phyloP scores from a whole-genome alignment of 306 rosid genomes.

The Cucumis hystrix region DNA sequence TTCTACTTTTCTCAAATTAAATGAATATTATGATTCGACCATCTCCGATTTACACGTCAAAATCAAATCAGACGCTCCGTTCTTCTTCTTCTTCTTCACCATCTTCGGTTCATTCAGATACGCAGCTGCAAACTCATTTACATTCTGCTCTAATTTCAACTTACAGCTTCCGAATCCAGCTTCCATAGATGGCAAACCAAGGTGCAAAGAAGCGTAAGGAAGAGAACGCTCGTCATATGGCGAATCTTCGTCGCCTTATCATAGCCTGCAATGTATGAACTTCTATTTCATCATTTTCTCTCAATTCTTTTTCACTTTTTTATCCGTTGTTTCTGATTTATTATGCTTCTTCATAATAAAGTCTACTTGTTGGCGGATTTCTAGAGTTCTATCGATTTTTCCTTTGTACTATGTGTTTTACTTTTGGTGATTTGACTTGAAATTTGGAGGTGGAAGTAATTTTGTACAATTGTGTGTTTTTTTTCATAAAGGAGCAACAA shows the following conservation, averaged over 20 bases:
- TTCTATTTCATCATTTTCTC: neutral
- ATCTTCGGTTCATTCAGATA: neutral
- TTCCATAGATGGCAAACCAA: slow-evolving; percentile 62
- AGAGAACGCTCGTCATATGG: slow-evolving; percentile 80
- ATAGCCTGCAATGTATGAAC: slow-evolving; percentile 56
- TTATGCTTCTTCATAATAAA: neutral
- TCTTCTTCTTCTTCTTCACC: neutral
- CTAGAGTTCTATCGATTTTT: neutral
- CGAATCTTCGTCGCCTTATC: slow-evolving; percentile 52
- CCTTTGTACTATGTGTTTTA: neutral
- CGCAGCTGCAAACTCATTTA: neutral
- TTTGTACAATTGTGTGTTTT: neutral
- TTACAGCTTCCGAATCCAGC: neutral
- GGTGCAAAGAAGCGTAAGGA: slow-evolving; percentile 97
- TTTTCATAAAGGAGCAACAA: neutral
- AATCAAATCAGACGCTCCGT: neutral
- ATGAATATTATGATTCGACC: neutral
- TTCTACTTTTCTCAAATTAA: too few relatives aligned
- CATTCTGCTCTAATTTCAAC: neutral
- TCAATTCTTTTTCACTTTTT: neutral
- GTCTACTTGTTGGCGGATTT: neutral
- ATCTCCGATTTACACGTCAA: neutral
- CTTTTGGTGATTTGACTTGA: neutral
- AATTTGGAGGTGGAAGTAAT: neutral
- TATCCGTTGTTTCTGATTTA: neutral